Evolutionary conservation across 2,329 filamentous ascomycete genomes (phyloP), one percentile per base, ranked within the genome.

Genomic region (Stromatinia cepivora): DNA sequence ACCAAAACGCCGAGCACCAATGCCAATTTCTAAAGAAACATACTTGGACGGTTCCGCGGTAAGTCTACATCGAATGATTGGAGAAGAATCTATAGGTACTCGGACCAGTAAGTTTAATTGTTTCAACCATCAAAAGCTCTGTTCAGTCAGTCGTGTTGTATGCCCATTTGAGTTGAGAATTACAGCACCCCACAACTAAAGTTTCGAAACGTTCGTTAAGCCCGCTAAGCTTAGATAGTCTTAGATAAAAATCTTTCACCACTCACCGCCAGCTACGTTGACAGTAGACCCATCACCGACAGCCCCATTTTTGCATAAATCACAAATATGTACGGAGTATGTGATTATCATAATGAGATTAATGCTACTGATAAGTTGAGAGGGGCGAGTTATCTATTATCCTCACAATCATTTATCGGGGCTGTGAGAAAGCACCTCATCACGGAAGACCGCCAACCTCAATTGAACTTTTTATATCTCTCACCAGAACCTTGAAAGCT

Each of bases 191-290:
- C 57, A 61, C 57, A 46, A 22, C 17, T 61, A 31, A 46, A 5
- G 10, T 31, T 46, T 13, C 5, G 8, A 61, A 61, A 22, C 39
- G 22, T 13, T 20, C 42, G 15, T 31, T 52, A 52, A 64, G 22
- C 46, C 61, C 42, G 15, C 61, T 64, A 64, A 64, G 22, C 61
- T 46, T 15, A 52, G 36, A 28, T 15, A 53, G 31, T 39, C 34
- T 13, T 64, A 64, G 46, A 3, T 2, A 3, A 4, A 28, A 7
- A 22, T 3, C 3, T 52, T 15, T 20, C 46, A 52, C 66, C 66
- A 68, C 57, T 68, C 45, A 68, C 66, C 56, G 57, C 48, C 36
- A 62, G 46, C 66, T 68, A 68, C 66, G 66, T 68, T 54, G 57
- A 57, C 45, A 63, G 20, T 31, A 31, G 59, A 17, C 28, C 42